Conservation (phyloP, 169 alveolate species). For the Cryptosporidium parvum region DNA sequence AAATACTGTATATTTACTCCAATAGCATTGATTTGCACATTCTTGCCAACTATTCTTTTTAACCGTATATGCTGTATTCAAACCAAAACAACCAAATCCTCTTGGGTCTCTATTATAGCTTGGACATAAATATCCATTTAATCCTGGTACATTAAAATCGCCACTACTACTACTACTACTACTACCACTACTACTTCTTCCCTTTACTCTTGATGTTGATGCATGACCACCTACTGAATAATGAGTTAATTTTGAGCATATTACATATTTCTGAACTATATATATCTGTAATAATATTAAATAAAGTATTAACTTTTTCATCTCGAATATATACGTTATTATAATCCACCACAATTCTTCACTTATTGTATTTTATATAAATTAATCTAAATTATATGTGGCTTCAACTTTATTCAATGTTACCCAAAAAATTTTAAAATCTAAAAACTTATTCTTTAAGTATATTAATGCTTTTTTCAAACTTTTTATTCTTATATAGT, state of each 20-base stretch:
- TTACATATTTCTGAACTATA: neutral
- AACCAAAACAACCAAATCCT: constrained; percentile 41
- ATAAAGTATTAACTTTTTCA: neutral
- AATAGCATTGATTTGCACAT: constrained; percentile 71
- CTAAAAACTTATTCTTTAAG: neutral
- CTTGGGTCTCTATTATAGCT: constrained; percentile 8
- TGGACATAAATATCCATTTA: constrained; percentile 47
- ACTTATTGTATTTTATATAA: constrained; percentile 5
- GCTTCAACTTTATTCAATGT: neutral
- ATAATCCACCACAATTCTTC: neutral
- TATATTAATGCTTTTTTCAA: neutral
- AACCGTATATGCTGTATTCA: constrained; percentile 71
- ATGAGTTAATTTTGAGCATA: constrained; percentile 10
- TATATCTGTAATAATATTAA: neutral
- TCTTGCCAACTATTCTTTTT: constrained; percentile 67
- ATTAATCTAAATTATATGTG: neutral
- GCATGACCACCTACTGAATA: constrained; percentile 24
- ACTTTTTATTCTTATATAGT: neutral
- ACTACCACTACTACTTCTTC: neutral
- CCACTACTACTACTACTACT: neutral
- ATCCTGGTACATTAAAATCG: constrained; percentile 11
- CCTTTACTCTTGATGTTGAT: constrained; percentile 14
- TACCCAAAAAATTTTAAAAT: neutral
- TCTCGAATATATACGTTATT: neutral
- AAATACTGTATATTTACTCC: constrained; percentile 19